Evolutionary conservation across 2,329 filamentous ascomycete genomes (phyloP), one percentile per base, ranked within the genome.

Genomic region (Raffaelea deltoideospora): DNA sequence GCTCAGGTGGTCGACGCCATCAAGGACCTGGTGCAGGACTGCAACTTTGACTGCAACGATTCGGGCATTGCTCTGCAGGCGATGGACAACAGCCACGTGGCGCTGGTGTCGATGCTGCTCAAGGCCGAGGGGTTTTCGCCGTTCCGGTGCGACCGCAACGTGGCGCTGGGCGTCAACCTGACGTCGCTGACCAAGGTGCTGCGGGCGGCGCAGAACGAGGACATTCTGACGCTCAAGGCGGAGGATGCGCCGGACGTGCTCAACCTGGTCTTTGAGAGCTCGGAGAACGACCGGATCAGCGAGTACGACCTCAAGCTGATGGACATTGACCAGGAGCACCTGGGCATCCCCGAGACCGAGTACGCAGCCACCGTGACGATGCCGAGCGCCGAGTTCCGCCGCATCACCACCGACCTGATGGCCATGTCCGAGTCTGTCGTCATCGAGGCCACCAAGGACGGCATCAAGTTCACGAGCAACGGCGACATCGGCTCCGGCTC

Each of bases 11-110:
- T 98, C 53, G 92, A 98, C 58, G 85, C 92, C 51, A 95, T 98
- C 77, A 96, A 95, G 65, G 90, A 98, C 54, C 77, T 98, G 35
- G 90, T 98, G 37, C 90, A 96, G 63, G 90, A 98, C 66, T 98
- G 90, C 78, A 98, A 98, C 67, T 98, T 98, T 66, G 90, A 98
- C 72, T 98, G 92, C 80, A 98, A 96, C 80, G 92, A 98, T 71
- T 88, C 85, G 38, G 90, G 90, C 44, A 90, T 98, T 54, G 87
- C 88, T 35, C 82, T 98, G 39, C 90, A 98, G 64, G 90, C 90
- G 54, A 98, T 98, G 92, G 90, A 98, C 70, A 98, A 96, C 75
- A 96, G 87, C 35, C 90, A 98, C 64, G 90, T 98, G 51, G 90
- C 90, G 44, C 83, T 98, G 38, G 90, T 98, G 37, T 95, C 90